phyloP scores from a whole-genome alignment of 371 early-diverging fungal genomes.

The Lichtheimia ramosa region DNA sequence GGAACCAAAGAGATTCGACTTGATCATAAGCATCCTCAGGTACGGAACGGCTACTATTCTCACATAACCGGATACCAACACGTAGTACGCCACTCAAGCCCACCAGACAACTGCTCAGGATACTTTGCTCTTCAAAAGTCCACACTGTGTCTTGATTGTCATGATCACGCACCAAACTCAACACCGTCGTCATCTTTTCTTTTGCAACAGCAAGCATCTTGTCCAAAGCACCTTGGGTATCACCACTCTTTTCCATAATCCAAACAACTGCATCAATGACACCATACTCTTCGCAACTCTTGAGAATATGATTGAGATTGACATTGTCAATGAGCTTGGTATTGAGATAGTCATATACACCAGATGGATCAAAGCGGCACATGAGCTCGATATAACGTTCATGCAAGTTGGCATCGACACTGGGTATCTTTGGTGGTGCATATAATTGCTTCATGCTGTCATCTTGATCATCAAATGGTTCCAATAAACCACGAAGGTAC shows the following conservation, averaged over 20 bases:
- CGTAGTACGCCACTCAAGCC: constrained; percentile 61
- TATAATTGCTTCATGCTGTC: background rate
- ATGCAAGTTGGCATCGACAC: constrained; percentile 37
- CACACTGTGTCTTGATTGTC: constrained; percentile 27
- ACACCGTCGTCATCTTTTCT: constrained; percentile 46
- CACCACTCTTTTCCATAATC: constrained; percentile 74
- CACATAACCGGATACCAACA: constrained; percentile 61
- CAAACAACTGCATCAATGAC: constrained; percentile 77
- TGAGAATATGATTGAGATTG: constrained; percentile 54
- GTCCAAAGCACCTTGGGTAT: constrained; percentile 66
- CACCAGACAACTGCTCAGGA: constrained; percentile 52
- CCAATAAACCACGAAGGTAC: constrained; percentile 71
- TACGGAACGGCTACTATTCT: constrained; percentile 42
- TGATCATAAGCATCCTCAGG: constrained; percentile 6
- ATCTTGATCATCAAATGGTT: constrained; percentile 28
- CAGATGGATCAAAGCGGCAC: constrained; percentile 67
- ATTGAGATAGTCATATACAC: constrained; percentile 65
- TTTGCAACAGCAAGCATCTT: constrained; percentile 65
- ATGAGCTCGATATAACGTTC: constrained; percentile 71
- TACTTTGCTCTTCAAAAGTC: constrained; percentile 59
- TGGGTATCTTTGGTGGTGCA: background rate
- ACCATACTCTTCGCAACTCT: constrained; percentile 56
- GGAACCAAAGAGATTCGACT: constrained; percentile 69
- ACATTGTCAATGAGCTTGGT: constrained; percentile 60
- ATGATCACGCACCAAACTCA: constrained; percentile 43